Evolutionary conservation across 345 rosid species (phyloP).

Genomic region (Geranium brycei): DNA sequence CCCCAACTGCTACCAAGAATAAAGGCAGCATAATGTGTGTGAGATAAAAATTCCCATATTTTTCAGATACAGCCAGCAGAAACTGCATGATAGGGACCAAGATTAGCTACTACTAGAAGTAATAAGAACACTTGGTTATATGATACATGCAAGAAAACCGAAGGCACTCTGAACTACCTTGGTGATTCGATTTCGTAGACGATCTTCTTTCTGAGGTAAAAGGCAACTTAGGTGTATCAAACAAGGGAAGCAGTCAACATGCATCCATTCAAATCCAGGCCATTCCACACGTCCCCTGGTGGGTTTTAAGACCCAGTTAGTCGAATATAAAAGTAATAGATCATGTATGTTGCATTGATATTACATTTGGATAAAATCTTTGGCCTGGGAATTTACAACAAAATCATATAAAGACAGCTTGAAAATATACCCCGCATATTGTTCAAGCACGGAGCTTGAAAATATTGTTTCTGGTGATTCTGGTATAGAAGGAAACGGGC

Average conservation of each 20-base stretch:
- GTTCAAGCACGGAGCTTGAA: slow-evolving; percentile 47
- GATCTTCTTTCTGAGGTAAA: slow-evolving; percentile 84
- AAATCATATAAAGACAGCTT: not conserved
- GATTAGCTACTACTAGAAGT: slow-evolving; percentile 13
- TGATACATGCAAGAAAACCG: not conserved
- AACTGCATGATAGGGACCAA: slow-evolving; percentile 41
- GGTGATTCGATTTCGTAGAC: slow-evolving; percentile 61
- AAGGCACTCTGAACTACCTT: slow-evolving; percentile 33
- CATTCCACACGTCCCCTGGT: slow-evolving; percentile 67
- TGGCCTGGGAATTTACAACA: not conserved
- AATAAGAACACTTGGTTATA: slow-evolving; percentile 9
- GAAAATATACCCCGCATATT: slow-evolving; percentile 47
- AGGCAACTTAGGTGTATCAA: slow-evolving; percentile 64
- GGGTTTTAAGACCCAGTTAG: slow-evolving; percentile 10
- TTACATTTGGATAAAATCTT: not conserved
- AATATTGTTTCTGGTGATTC: slow-evolving; percentile 32
- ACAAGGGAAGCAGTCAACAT: slow-evolving; percentile 76
- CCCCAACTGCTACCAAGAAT: slow-evolving; percentile 78
- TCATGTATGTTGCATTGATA: not conserved
- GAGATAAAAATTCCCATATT: slow-evolving; percentile 65
- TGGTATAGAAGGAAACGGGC: slow-evolving; percentile 55
- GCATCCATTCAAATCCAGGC: slow-evolving; percentile 92
- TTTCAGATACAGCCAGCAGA: slow-evolving; percentile 57
- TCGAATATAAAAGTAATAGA: not conserved
- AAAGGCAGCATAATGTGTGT: slow-evolving; percentile 76